These are phyloP conservation scores for Cordyceps cateniannulata DNA, from an alignment of 2,329 filamentous ascomycete genomes.

Conservation along the genomic window DNA sequence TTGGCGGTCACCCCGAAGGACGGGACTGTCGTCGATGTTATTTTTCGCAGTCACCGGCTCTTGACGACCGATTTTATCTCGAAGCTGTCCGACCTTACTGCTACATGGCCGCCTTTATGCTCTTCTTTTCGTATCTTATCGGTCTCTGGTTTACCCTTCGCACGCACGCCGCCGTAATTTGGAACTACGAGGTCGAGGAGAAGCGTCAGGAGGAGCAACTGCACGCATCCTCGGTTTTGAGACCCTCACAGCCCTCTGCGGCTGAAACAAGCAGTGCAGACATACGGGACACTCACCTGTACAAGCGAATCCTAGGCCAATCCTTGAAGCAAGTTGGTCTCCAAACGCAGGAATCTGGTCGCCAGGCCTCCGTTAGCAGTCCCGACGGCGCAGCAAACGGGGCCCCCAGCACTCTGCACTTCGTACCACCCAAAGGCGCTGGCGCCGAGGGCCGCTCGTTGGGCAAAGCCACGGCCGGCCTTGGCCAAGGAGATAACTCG, in stretches of 20 bases:
- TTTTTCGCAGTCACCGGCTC: conserved; percentile 79
- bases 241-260: conserved; percentile 30
- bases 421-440: conserved; percentile 66
- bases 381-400: conserved; percentile 35
- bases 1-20: conserved; percentile 30
- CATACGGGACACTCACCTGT: conserved; percentile 80
- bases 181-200: conserved; percentile 79
- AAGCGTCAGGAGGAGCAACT: conserved; percentile 57
- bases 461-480: conserved; percentile 52
- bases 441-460: conserved; percentile 33
- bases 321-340: conserved; percentile 80
- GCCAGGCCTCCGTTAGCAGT: conserved; percentile 31
- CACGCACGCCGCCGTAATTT: conserved; percentile 94
- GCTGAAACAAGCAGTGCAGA: conserved; percentile 52
- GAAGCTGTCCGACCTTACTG: conserved; percentile 91
- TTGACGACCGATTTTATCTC: conserved; percentile 82
- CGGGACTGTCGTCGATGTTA: conserved; percentile 88
- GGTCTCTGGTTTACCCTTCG: conserved; percentile 92
- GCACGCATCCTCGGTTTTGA: conserved; percentile 24
- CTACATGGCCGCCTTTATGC: conserved; percentile 74
- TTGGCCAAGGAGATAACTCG: conserved; percentile 77
- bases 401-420: conserved; percentile 51
- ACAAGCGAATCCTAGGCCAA: conserved; percentile 88
- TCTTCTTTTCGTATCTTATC: conserved; percentile 91
- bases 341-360: conserved; percentile 38